Evolutionary conservation across 768 basidiomycete genomes (phyloP).

Genomic region (Pleurotus platypus): DNA sequence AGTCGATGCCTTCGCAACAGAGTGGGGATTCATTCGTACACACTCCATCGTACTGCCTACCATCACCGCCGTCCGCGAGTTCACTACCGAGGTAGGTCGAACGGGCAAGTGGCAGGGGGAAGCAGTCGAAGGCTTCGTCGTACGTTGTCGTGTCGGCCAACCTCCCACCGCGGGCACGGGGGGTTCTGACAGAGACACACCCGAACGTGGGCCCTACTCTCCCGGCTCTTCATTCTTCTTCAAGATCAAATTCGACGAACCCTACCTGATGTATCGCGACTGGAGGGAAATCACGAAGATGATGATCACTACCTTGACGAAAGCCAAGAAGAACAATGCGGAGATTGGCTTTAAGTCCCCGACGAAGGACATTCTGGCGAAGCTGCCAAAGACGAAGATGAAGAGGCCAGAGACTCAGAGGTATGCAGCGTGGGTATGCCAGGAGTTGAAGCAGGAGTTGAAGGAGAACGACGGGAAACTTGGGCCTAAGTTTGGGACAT

Average conservation of each 20-base stretch:
- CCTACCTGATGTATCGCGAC: constrained; percentile 97
- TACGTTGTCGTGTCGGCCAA: constrained; percentile 64
- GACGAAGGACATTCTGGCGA: constrained; percentile 22
- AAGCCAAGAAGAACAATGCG: not conserved
- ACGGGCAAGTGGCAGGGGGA: constrained; percentile 81
- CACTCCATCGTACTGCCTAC: constrained; percentile 51
- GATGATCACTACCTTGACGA: constrained; percentile 38
- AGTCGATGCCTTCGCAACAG: constrained; percentile 77
- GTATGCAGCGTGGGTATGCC: constrained; percentile 82
- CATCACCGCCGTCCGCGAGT: constrained; percentile 64
- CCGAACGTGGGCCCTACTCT: constrained; percentile 55
- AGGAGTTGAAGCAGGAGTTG: constrained; percentile 54
- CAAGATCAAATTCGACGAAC: constrained; percentile 99
- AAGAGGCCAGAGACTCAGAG: constrained; percentile 71
- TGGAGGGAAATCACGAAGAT: constrained; percentile 92
- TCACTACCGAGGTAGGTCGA: constrained; percentile 64
- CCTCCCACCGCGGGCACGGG: constrained; percentile 30
- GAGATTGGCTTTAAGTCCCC: constrained; percentile 23
- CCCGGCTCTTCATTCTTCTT: constrained; percentile 92
- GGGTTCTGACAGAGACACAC: constrained; percentile 25
- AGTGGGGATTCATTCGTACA: constrained; percentile 92
- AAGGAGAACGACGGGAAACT: constrained; percentile 28
- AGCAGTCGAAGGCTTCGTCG: constrained; percentile 91
- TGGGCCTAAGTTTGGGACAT: constrained; percentile 56
- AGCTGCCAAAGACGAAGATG: constrained; percentile 64